Evolutionary conservation across 192 early-diverging fungal genomes (phyloP).

Genomic region (Coemansia sp.): DNA sequence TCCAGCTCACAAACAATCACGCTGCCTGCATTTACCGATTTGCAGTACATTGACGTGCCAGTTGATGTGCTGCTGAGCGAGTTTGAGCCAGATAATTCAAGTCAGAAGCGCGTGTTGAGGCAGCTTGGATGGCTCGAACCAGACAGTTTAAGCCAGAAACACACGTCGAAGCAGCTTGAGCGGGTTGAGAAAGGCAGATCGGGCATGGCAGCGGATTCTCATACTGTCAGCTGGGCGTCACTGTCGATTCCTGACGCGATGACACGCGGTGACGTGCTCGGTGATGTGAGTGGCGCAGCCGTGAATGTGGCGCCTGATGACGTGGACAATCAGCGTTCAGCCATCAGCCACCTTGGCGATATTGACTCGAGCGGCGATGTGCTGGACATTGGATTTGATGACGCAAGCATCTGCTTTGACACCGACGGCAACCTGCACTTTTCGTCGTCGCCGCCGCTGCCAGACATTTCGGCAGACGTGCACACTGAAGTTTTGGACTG

Average conservation of each 20-base stretch:
- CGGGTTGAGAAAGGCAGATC: no score
- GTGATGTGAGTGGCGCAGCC: neutral
- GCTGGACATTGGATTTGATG: neutral
- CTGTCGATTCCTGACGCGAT: constrained; percentile 22
- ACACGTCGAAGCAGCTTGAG: no score
- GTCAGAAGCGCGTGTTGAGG: neutral
- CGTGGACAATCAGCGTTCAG: neutral
- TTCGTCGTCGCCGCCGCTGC: neutral
- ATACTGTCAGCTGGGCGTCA: constrained; percentile 19
- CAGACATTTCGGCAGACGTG: constrained; percentile 1
- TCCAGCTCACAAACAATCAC: constrained; percentile 20
- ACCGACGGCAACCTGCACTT: constrained; percentile 35
- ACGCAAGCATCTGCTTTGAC: constrained; percentile 24
- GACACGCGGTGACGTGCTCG: neutral
- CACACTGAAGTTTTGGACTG: constrained; percentile 11
- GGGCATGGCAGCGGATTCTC: neutral
- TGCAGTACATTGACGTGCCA: neutral
- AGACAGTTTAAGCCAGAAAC: neutral
- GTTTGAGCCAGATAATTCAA: neutral
- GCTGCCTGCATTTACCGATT: neutral
- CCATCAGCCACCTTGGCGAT: neutral
- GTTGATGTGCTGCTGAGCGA: neutral
- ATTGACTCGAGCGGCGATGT: neutral
- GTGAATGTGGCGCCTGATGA: neutral
- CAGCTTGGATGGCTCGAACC: constrained; percentile 23